Evolutionary conservation across 2,329 filamentous ascomycete genomes (phyloP), one percentile per base, ranked within the genome.

Genomic region (Scedosporium boydii): DNA sequence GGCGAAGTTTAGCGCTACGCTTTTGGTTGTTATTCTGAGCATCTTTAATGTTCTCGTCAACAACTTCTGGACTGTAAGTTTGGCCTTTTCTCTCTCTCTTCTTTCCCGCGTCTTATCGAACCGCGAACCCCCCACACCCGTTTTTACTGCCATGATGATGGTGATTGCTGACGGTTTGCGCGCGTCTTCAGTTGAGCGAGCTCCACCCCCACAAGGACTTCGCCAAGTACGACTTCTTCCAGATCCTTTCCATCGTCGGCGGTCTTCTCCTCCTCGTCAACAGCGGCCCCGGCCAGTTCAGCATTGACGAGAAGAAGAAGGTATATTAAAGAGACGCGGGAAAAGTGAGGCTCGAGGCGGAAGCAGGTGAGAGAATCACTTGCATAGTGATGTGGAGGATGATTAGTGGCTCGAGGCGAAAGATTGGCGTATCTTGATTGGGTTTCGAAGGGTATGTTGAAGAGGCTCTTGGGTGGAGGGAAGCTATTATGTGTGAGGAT

Each of bases 231-330:
- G 95, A 99, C 76, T 99, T 99, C 83, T 99, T 99, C 87, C 95
- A 99, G 82, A 97, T 98, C 70, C 83, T 99, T 62, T 99, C 95
- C 60, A 99, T 99, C 74, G 93, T 98, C 68, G 95, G 95, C 67
- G 95, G 95, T 75, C 90, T 99, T 63, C 84, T 99, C 63, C 87
- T 99, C 68, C 86, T 99, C 68, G 93, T 98, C 79, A 99, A 99
- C 86, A 97, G 95, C 85, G 95, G 95, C 65, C 95, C 95, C 9
- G 95, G 95, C 66, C 93, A 96, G 77, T 90, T 98, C 82, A 96
- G 90, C 75, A 93, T 98, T 76, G 95, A 99, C 78, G 95, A 99
- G 86, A 99, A 99, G 90, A 99, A 99, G 87, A 99, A 99, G 85
- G 95, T 99, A 69, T 99, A 99, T 81, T 99, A 83, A 68, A 16